Percentiles rank a stretch among this genome's conserved stretches.
Evolutionary conservation across 73 alveolate genomes (phyloP).

Genomic region (Loxodes magnus): DNA sequence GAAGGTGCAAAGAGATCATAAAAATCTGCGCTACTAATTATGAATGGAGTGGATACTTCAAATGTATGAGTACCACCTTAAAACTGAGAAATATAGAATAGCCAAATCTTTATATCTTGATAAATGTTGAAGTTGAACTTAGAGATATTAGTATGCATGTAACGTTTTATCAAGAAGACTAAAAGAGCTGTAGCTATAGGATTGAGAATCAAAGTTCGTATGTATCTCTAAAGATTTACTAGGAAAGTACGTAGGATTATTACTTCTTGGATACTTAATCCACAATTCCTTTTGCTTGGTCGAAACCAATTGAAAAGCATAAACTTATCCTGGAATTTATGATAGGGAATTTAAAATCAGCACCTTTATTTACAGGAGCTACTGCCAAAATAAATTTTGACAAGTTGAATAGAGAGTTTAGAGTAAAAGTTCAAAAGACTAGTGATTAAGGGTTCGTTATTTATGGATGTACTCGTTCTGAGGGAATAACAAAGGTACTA

Average conservation of each 20-base stretch:
- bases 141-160: neutral
- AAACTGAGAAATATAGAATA: neutral
- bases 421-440: neutral
- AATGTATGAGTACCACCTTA: neutral
- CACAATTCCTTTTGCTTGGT: neutral
- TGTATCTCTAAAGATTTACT: neutral
- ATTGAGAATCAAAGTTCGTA: slow-evolving; percentile 1
- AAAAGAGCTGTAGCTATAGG: neutral
- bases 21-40: neutral
- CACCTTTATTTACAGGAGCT: neutral
- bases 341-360: neutral
- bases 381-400: neutral
- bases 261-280: neutral
- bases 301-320: neutral
- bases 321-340: neutral
- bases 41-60: slow-evolving; percentile 8
- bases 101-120: neutral
- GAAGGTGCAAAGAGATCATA: neutral
- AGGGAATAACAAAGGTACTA: slow-evolving; percentile 5
- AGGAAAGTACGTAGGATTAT: neutral
- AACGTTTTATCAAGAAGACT: neutral
- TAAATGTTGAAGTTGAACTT: slow-evolving; percentile 11
- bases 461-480: slow-evolving; percentile 1
- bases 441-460: neutral
- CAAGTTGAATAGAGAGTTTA: neutral